Evolutionary conservation across 2,329 filamentous ascomycete species (phyloP).

Genomic region (Chaetomiaceae sp.): DNA sequence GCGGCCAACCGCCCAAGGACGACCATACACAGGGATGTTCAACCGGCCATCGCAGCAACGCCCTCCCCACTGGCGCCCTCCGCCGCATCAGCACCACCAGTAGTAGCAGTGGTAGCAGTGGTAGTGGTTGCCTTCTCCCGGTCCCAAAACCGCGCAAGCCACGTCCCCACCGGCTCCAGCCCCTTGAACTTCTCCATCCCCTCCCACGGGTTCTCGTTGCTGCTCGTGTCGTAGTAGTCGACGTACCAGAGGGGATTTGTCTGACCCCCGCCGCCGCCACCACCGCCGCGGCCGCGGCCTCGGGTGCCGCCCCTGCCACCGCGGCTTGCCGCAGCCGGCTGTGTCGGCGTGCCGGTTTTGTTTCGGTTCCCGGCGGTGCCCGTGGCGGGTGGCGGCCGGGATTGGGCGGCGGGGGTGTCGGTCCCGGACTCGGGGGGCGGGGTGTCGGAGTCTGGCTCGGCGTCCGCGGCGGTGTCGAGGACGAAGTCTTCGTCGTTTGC

Average conservation of each 20-base stretch:
- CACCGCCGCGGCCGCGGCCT: background rate
- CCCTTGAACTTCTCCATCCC: slow-evolving; percentile 46
- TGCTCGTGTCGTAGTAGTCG: slow-evolving; percentile 65
- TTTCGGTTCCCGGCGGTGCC: too few relatives aligned
- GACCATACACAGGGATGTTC: too few relatives aligned
- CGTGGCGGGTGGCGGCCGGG: background rate
- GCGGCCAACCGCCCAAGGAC: too few relatives aligned
- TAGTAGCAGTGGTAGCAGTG: background rate
- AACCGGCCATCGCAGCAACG: background rate
- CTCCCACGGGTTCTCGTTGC: slow-evolving; percentile 71
- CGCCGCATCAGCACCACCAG: slow-evolving; percentile 19
- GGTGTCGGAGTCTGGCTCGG: slow-evolving; percentile 22
- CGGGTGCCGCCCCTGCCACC: too few relatives aligned
- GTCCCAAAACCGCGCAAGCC: slow-evolving; percentile 34
- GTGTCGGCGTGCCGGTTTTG: too few relatives aligned
- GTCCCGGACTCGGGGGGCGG: slow-evolving; percentile 10
- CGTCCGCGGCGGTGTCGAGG: slow-evolving; percentile 1
- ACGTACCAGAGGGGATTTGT: slow-evolving; percentile 53
- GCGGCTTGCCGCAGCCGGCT: too few relatives aligned
- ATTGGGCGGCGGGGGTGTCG: slow-evolving; percentile 28
- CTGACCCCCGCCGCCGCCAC: slow-evolving; percentile 21
- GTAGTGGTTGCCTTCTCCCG: background rate
- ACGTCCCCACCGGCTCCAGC: slow-evolving; percentile 42
- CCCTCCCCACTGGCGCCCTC: slow-evolving; percentile 27
- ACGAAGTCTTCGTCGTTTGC: slow-evolving; percentile 30